These are phyloP conservation scores for Magnusiomyces fungicola DNA, from an alignment of 1,139 yeast species.

Conservation along the genomic window DNA sequence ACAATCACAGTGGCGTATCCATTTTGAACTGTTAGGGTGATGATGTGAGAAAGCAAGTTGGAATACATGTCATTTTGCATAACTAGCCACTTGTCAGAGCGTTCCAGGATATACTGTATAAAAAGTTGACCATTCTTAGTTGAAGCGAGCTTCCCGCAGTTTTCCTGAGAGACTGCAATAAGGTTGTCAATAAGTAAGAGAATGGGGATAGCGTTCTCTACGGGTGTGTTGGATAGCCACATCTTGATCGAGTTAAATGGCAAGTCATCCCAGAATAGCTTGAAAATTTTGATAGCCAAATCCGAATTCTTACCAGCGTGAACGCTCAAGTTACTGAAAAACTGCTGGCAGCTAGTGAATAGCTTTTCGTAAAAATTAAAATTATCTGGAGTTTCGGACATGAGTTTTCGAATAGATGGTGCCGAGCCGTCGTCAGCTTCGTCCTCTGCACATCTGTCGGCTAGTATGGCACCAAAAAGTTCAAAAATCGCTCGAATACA, in stretches of 20 bases:
- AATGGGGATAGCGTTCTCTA: slow-evolving; percentile 10
- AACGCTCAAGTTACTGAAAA: slow-evolving; percentile 19
- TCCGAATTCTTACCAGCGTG: slow-evolving; percentile 5
- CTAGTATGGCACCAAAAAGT: neutral
- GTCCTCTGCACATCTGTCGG: neutral
- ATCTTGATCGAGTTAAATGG: neutral
- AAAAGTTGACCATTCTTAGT: slow-evolving; percentile 14
- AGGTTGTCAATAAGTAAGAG: slow-evolving; percentile 10
- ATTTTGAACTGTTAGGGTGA: slow-evolving; percentile 10
- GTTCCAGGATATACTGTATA: slow-evolving; percentile 16
- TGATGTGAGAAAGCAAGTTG: slow-evolving; percentile 14
- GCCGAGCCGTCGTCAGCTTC: neutral
- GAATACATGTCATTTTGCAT: slow-evolving; percentile 13
- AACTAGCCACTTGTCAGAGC: slow-evolving; percentile 19
- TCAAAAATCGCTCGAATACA: neutral
- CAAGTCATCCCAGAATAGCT: slow-evolving; percentile 9
- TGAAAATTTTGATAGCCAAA: slow-evolving; percentile 9
- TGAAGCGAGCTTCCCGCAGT: slow-evolving; percentile 11
- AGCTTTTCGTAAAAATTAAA: slow-evolving; percentile 13
- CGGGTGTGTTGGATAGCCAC: neutral
- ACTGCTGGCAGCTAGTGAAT: slow-evolving; percentile 16
- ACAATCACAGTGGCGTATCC: slow-evolving; percentile 13
- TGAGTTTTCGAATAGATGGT: neutral
- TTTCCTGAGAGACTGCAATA: slow-evolving; percentile 3
- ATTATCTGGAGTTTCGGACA: neutral